A percentile compares a stretch with the other conserved stretches of the same genome.
phyloP scores from a whole-genome alignment of 1,139 yeast genomes.

The Candida labiduridarum region DNA sequence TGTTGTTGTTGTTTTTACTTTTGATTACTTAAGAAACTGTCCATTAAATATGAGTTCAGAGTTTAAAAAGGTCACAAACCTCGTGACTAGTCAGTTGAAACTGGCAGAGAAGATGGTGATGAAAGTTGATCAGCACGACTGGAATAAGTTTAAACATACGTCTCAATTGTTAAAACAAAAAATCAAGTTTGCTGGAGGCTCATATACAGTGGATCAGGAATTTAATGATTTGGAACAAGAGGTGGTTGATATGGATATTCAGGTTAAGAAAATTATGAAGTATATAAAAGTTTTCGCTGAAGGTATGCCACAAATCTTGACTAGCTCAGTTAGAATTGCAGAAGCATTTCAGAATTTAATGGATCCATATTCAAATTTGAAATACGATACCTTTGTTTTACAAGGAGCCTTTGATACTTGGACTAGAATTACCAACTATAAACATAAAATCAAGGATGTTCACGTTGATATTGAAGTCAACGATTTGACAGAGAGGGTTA shows the following conservation, averaged over 20 bases:
- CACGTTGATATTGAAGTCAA: slow-evolving; percentile 10
- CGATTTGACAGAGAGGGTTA: slow-evolving; percentile 7
- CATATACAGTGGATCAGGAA: slow-evolving; percentile 40
- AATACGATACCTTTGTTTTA: slow-evolving; percentile 8
- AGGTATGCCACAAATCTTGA: slow-evolving; percentile 17
- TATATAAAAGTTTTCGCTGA: slow-evolving; percentile 14
- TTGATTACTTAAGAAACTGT: no score
- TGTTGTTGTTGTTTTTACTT: neutral
- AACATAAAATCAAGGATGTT: slow-evolving; percentile 10
- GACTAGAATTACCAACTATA: slow-evolving; percentile 12
- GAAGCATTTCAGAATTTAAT: slow-evolving; percentile 23
- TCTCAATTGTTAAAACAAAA: slow-evolving; percentile 38
- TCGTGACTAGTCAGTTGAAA: slow-evolving; percentile 20
- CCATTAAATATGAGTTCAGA: slow-evolving; percentile 10
- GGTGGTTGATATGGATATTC: slow-evolving; percentile 9
- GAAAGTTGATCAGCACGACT: slow-evolving; percentile 23
- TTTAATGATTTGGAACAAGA: slow-evolving; percentile 31
- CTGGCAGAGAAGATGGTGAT: slow-evolving; percentile 18
- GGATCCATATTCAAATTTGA: slow-evolving; percentile 28
- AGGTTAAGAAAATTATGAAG: slow-evolving; percentile 3
- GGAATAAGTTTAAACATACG: slow-evolving; percentile 29
- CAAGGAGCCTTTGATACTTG: slow-evolving; percentile 15
- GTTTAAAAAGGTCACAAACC: slow-evolving; percentile 15
- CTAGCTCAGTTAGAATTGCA: slow-evolving; percentile 21
- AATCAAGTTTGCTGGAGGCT: slow-evolving; percentile 25